A percentile compares a stretch with the other conserved stretches of the same genome.
Conservation (phyloP, 2,329 filamentous ascomycete species). For the Trichoderma gracile region DNA sequence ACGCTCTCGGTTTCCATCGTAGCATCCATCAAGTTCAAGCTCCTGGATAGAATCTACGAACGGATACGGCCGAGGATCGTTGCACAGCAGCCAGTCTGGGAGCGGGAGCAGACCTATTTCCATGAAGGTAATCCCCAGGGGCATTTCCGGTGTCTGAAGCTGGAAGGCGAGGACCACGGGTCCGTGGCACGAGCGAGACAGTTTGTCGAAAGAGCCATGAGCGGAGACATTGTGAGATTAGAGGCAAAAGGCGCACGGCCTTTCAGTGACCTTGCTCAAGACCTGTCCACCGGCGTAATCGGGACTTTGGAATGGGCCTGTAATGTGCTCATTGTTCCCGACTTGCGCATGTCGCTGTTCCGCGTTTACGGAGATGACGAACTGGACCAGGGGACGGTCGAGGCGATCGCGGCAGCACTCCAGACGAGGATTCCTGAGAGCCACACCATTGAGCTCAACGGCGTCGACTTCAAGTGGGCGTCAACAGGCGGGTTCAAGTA, state of each 20-base stretch:
- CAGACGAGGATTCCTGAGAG: not conserved
- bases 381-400: not conserved
- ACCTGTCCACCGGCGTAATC: not conserved
- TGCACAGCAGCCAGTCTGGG: not conserved
- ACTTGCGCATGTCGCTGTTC: constrained; percentile 13
- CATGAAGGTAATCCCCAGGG: not conserved
- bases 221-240: constrained; percentile 8
- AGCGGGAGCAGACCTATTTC: not conserved
- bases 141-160: not conserved
- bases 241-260: constrained; percentile 5
- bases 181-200: constrained; percentile 12
- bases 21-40: constrained; percentile 42
- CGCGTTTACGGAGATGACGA: constrained; percentile 1
- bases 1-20: constrained; percentile 43
- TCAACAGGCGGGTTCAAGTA: constrained; percentile 37
- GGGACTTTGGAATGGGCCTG: not conserved
- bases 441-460: constrained; percentile 34
- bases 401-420: not conserved
- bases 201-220: not conserved
- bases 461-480: constrained; percentile 35
- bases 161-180: constrained; percentile 16
- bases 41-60: constrained; percentile 38
- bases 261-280: not conserved
- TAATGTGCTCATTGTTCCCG: constrained; percentile 12
- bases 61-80: constrained; percentile 37